Percentiles rank a stretch among this genome's conserved stretches.
Evolutionary conservation across 163 green algal genomes (phyloP).

Genomic region (Chlamydomonas reinhardtii): DNA sequence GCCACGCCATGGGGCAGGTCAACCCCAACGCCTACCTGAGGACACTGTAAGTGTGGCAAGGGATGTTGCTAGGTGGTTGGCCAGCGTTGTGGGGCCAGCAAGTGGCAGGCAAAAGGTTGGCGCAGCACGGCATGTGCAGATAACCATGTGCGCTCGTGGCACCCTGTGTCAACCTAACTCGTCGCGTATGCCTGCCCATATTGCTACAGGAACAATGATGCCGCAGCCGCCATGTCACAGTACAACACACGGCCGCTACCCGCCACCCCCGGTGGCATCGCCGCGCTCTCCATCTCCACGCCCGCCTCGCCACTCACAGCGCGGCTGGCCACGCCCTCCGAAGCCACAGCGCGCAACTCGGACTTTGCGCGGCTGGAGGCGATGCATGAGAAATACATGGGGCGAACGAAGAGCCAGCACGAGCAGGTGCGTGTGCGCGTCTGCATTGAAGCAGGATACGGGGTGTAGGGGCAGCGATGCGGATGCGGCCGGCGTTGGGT

Average conservation of each 20-base stretch:
- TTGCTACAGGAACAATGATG: neutral
- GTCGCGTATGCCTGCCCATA: no score
- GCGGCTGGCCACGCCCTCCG: neutral
- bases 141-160: no score
- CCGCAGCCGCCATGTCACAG: neutral
- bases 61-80: no score
- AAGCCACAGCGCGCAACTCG: slow-evolving; percentile 23
- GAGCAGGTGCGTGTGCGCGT: neutral
- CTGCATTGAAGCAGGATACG: no score
- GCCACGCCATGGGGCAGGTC: slow-evolving; percentile 32
- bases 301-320: neutral
- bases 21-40: slow-evolving; percentile 38
- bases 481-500: no score
- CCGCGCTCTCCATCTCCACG: neutral
- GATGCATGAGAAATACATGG: slow-evolving; percentile 52
- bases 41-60: neutral
- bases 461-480: no score
- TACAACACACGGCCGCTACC: slow-evolving; percentile 15
- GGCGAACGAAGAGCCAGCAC: slow-evolving; percentile 20
- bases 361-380: slow-evolving; percentile 44
- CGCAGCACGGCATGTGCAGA: no score
- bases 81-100: no score
- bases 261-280: slow-evolving; percentile 3
- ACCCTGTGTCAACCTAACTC: no score
- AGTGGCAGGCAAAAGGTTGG: no score